A percentile compares a stretch with the other conserved stretches of the same genome.
These are phyloP conservation scores for Acer yangbiense DNA, from an alignment of 345 rosid genomes.

Conservation along the genomic window DNA sequence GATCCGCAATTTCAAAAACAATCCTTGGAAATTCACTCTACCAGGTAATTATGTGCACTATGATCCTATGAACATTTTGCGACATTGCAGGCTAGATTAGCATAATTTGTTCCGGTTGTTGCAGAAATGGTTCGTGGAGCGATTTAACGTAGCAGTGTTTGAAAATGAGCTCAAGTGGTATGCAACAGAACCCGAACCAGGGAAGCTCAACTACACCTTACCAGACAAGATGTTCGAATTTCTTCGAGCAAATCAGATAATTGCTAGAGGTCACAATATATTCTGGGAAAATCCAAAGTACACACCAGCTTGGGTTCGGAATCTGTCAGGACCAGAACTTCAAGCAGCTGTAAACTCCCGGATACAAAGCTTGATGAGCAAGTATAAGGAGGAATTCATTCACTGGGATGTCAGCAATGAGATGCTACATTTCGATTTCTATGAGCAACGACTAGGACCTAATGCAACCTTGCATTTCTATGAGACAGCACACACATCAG, in stretches of 20 bases:
- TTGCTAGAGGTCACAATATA: slow-evolving; percentile 83
- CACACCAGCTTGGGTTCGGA: slow-evolving; percentile 65
- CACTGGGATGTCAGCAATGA: slow-evolving; percentile 94
- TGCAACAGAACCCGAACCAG: slow-evolving; percentile 76
- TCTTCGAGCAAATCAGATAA: slow-evolving; percentile 53
- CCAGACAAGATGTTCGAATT: slow-evolving; percentile 68
- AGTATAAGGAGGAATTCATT: slow-evolving; percentile 72
- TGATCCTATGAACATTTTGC: not conserved
- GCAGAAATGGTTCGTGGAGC: slow-evolving; percentile 75
- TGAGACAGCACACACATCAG: slow-evolving; percentile 54
- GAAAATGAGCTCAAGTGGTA: slow-evolving; percentile 95
- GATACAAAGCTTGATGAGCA: slow-evolving; percentile 71
- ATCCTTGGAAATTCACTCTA: slow-evolving; percentile 71
- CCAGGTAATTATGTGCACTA: slow-evolving; percentile 44
- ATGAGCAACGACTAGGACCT: slow-evolving; percentile 62
- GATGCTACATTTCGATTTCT: slow-evolving; percentile 86
- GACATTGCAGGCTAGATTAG: not conserved
- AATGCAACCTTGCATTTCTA: slow-evolving; percentile 65
- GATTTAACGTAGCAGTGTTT: slow-evolving; percentile 86
- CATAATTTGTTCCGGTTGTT: not conserved
- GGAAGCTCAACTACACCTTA: slow-evolving; percentile 59
- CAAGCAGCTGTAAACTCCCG: slow-evolving; percentile 55
- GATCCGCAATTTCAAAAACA: slow-evolving; percentile 76
- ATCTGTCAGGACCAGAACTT: slow-evolving; percentile 44
- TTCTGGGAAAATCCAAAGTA: slow-evolving; percentile 91